phyloP scores from a whole-genome alignment of 1,284 basidiomycete species.

The Tremellales sp. region DNA sequence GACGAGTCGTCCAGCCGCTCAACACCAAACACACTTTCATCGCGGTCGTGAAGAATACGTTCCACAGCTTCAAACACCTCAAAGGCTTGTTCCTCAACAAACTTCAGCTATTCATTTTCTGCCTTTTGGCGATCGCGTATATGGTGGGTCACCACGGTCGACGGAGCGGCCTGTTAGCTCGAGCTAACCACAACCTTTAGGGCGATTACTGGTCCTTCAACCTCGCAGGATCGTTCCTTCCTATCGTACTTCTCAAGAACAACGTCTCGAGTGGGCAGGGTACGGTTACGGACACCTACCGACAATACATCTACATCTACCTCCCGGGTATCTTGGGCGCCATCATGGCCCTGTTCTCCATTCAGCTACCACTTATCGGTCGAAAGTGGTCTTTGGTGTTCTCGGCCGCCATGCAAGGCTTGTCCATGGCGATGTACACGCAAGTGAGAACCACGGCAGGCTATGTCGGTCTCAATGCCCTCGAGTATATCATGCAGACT shows the following conservation, averaged over 20 bases:
- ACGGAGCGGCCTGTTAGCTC: neutral
- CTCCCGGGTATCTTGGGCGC: conserved; percentile 45
- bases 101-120: conserved; percentile 40
- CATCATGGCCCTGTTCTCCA: conserved; percentile 40
- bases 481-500: conserved; percentile 48
- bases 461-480: conserved; percentile 44
- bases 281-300: conserved; percentile 47
- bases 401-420: conserved; percentile 45
- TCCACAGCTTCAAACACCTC: conserved; percentile 36
- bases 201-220: conserved; percentile 39
- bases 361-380: conserved; percentile 46
- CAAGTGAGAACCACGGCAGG: conserved; percentile 35
- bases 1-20: neutral
- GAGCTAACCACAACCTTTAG: conserved; percentile 1
- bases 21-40: conserved; percentile 11
- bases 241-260: conserved; percentile 43
- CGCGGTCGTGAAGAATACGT: conserved; percentile 21
- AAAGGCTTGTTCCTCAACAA: conserved; percentile 44
- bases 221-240: conserved; percentile 46
- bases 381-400: conserved; percentile 49
- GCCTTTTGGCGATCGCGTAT: conserved; percentile 39
- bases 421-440: conserved; percentile 49
- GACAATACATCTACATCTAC: conserved; percentile 46
- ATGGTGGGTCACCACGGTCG: conserved; percentile 21
- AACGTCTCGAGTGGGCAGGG: conserved; percentile 34